These are phyloP conservation scores for Fusarium sp. DNA, from an alignment of 2,329 filamentous ascomycete genomes.

Conservation along the genomic window DNA sequence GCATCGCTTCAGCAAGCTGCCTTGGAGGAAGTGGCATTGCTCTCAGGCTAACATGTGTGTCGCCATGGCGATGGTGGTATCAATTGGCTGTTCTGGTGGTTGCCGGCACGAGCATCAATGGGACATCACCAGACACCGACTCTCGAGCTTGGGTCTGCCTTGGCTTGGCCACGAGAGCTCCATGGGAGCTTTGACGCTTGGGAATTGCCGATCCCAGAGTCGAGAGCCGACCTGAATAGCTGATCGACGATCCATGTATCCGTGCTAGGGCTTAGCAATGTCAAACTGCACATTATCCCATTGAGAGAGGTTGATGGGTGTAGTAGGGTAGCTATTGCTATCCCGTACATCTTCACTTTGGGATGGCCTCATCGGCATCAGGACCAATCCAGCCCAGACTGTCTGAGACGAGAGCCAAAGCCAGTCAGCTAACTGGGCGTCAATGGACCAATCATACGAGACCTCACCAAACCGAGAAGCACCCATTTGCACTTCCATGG, in stretches of 20 bases:
- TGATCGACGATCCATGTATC: constrained; percentile 35
- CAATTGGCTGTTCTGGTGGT: constrained; percentile 31
- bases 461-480: not conserved
- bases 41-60: constrained; percentile 29
- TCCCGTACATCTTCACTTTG: not conserved
- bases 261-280: constrained; percentile 16
- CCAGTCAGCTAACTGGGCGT: constrained; percentile 32
- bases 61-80: constrained; percentile 34
- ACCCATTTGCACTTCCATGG: constrained; percentile 16
- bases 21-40: constrained; percentile 25
- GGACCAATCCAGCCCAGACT: constrained; percentile 26
- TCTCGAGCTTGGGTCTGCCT: constrained; percentile 32
- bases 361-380: constrained; percentile 33
- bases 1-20: constrained; percentile 34
- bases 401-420: not conserved
- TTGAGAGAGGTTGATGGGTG: constrained; percentile 4
- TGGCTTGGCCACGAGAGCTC: constrained; percentile 3
- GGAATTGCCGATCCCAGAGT: constrained; percentile 26
- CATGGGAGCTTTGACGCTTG: constrained; percentile 28
- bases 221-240: constrained; percentile 23
- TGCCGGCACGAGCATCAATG: constrained; percentile 1
- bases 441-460: constrained; percentile 20
- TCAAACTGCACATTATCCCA: constrained; percentile 26
- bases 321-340: constrained; percentile 18
- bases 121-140: constrained; percentile 30